Evolutionary conservation across 1,284 basidiomycete species (phyloP), one percentile per base, ranked within the genome.

Genomic region (Entoloma clypeatum): DNA sequence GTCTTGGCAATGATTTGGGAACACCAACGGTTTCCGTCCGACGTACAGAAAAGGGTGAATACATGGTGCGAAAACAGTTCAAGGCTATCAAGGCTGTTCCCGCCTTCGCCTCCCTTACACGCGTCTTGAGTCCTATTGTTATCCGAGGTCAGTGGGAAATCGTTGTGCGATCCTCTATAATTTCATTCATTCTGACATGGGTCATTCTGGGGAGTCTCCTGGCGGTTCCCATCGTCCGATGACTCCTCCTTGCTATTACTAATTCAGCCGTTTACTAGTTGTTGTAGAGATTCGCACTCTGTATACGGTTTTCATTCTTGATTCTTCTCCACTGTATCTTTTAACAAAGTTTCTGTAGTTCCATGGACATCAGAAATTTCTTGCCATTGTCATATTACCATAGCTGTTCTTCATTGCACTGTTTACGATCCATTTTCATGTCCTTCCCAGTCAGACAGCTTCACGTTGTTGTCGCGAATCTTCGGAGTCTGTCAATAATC

Each of bases 121-220:
- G 69, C 29, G 68, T 88, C 19, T 67, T 83, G 34, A 83, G 73
- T 47, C 80, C 82, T n/a, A 68, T 81, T 39, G 75, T 88, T 35
- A 71, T 76, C 39, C 71, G 86, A 9, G 83, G 78, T 4, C 86
- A 89, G 53, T 89, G 86, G 86, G 85, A 88, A 62, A 79, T 77
- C 34, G 71, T 74, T 11, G 58, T 69, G 18, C 61, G 70, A 25
- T 71, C 68, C 1, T 52, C 58, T 27, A 30, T 54, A 0, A 42
- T 66, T 17, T 62, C 64, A 3, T 57, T 73, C 17, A 16, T 69
- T 22, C 35, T 67, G 18, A 57, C 59, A 36, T 69, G 63, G 62
- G 36, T 59, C 9, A 34, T 72, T 13, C 47, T 70, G 5, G 69
- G 63, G 2, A 45, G 49, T 17, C 40, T 68, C 23, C 42, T 71